Percentiles rank a stretch among this genome's conserved stretches.
phyloP scores from a whole-genome alignment of 305 asterid species.

The Solanum hybrid region DNA sequence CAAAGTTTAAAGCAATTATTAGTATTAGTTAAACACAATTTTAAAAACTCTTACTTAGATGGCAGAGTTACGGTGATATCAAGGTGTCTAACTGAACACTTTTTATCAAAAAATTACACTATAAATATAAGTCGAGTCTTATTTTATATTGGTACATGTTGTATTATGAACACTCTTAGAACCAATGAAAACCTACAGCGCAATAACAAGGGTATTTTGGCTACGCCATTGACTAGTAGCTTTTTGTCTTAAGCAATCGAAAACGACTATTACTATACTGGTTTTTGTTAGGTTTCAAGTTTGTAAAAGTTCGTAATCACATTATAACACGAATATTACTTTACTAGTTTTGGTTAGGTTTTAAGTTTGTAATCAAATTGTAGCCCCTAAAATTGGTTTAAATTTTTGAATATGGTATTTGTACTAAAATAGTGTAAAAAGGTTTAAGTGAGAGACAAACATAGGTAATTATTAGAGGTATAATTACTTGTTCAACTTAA shows the following conservation, averaged over 20 bases:
- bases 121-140: too few relatives aligned
- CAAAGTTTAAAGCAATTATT: background rate
- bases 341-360: background rate
- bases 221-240: background rate
- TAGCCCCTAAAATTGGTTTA: background rate
- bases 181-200: too few relatives aligned
- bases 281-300: background rate
- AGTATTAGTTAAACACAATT: background rate
- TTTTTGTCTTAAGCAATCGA: background rate
- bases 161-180: too few relatives aligned
- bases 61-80: too few relatives aligned
- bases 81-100: too few relatives aligned
- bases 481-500: background rate
- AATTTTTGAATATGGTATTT: background rate
- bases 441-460: background rate
- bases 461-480: background rate
- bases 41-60: background rate
- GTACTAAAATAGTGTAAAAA: background rate
- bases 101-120: rapidly evolving
- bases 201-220: too few relatives aligned
- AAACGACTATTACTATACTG: background rate
- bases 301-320: background rate
- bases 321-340: background rate
- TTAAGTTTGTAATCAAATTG: background rate
- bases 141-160: background rate